These are phyloP conservation scores for Nyssa sinensis DNA, from an alignment of 148 eudicot species.

Conservation along the genomic window DNA sequence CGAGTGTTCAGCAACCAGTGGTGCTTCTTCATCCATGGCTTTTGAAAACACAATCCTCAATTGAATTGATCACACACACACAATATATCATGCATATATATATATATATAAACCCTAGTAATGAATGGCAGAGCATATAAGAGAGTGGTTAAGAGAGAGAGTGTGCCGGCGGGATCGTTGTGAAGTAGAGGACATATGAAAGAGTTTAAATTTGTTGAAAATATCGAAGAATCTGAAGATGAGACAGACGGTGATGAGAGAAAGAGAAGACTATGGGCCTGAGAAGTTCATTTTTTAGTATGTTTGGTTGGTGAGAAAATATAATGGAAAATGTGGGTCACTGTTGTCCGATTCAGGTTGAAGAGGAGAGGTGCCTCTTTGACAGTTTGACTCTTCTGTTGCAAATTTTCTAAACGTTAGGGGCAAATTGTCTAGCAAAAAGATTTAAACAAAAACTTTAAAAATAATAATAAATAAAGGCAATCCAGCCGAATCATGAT, in stretches of 20 bases:
- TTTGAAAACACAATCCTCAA: neutral
- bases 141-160: neutral
- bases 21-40: constrained; percentile 54
- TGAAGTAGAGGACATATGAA: constrained; percentile 13
- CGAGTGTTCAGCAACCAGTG: constrained; percentile 39
- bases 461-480: too few species aligned
- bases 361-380: too few species aligned
- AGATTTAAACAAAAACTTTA: too few species aligned
- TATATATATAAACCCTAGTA: neutral
- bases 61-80: neutral
- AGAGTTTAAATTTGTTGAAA: neutral
- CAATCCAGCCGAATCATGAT: too few species aligned
- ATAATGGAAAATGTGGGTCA: neutral
- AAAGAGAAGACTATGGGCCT: neutral
- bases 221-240: constrained; percentile 25
- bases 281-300: constrained; percentile 6
- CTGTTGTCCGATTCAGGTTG: too few species aligned
- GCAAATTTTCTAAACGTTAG: too few species aligned
- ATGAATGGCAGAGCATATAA: neutral
- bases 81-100: neutral
- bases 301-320: constrained; percentile 12
- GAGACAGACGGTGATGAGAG: constrained; percentile 7
- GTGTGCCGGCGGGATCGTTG: constrained; percentile 18
- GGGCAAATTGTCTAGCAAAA: too few species aligned
- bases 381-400: too few species aligned